Evolutionary conservation across 768 basidiomycete genomes (phyloP), one percentile per base, ranked within the genome.

Genomic region (Pleurotus pulmonarius): DNA sequence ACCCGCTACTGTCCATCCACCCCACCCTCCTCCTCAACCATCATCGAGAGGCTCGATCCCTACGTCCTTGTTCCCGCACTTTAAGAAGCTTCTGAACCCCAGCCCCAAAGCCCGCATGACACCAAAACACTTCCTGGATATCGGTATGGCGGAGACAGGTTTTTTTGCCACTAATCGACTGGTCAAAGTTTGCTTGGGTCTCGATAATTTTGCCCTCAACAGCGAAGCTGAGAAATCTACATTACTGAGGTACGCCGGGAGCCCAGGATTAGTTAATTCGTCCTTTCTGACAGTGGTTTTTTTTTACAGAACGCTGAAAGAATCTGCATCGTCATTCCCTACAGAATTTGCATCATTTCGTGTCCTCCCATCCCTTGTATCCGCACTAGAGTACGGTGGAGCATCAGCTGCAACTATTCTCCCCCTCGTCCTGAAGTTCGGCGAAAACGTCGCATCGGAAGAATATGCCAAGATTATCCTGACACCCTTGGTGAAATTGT

Each of bases 1-100:
- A 4, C 88, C 88, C 5, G 76, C 85, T 1, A 88, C 85, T 2
- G 74, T 75, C 24, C 81, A 83, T 45, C 87, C 84, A 1, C 94
- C 87, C 5, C 91, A 88, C 68, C 83, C 81, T n/a, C 86, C 88
- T 0, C 92, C 90, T 9, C 73, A 82, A n/a, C 75, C 85, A n/a
- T 82, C 87, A 0, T 83, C 87, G 1, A 82, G 89, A 4, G 94
- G 92, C 1, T 65, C 80, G 4, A 89, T 98, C 38, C 96, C 97
- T 0, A 64, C 69, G 2, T 63, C 82, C 0, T 67, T 98, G 2
- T 97, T 96, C 68, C 80, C 87, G 0, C 76, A 81, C 1, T 95
- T 88, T 79, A 95, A 94, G 70, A 87, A 85, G 49, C 83, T 99
- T 38, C 78, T 98, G 13, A 94, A 94, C 64, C 96, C 96, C 1